phyloP scores from a whole-genome alignment of 805 yeast species.

The Jamesozyma spencerorum region DNA sequence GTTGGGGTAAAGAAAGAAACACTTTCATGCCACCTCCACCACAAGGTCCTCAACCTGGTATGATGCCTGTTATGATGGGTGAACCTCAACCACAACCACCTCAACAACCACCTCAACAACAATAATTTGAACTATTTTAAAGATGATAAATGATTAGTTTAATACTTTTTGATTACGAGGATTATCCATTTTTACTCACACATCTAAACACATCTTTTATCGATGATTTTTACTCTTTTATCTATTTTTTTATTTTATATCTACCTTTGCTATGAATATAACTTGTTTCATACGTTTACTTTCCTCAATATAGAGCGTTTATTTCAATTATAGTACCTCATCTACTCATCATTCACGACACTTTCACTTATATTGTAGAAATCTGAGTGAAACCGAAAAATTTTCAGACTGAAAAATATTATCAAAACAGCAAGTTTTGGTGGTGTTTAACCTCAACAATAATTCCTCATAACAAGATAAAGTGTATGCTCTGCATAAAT shows the following conservation, averaged over 20 bases:
- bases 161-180: neutral
- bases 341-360: too few relatives aligned
- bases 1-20: constrained; percentile 71
- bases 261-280: neutral
- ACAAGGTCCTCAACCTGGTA: constrained; percentile 9
- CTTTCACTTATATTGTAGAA: too few relatives aligned
- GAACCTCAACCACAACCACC: constrained; percentile 6
- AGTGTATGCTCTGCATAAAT: too few relatives aligned
- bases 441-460: too few relatives aligned
- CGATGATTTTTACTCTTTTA: neutral
- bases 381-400: too few relatives aligned
- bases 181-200: neutral
- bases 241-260: neutral
- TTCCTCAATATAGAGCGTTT: too few relatives aligned
- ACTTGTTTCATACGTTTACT: too few relatives aligned
- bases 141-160: constrained; percentile 5
- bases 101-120: constrained; percentile 6
- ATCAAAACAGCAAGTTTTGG: too few relatives aligned
- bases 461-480: too few relatives aligned
- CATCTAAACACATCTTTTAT: neutral
- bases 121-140: constrained; percentile 7
- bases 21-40: constrained; percentile 27
- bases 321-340: too few relatives aligned
- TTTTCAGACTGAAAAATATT: too few relatives aligned
- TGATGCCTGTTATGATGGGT: constrained; percentile 8